Evolutionary conservation across 2,329 filamentous ascomycete genomes (phyloP), one percentile per base, ranked within the genome.

Genomic region (Cephalotrichum gorgonifer): DNA sequence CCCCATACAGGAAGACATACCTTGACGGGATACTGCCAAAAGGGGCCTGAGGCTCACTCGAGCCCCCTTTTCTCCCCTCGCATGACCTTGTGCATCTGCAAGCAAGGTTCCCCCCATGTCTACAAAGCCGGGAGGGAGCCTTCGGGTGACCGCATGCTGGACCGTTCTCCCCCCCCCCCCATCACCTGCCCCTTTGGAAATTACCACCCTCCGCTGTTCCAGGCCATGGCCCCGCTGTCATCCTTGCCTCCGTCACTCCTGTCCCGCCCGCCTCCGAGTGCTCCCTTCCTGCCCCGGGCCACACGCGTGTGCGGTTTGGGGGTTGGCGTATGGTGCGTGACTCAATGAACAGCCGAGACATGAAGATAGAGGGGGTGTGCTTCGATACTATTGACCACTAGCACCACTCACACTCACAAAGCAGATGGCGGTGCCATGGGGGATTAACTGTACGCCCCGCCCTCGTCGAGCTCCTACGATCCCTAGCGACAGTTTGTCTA

Each of bases 71-170:
- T 39, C 17, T 22, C 6, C 35, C 35, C 17, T 39, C 35, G 35
- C 35, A 39, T 39, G 35, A 39, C 35, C 17, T 39, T n/a, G 17
- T 22, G 35, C 15, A 3, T 8, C 17, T 27, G 30, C 20, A 23
- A 35, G 44, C 17, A 35, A 39, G 35, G 15, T 27, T 46, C 44
- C 33, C 26, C 26, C 26, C 14, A n/a, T 15, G 27, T 31, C n/a
- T 43, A 43, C 20, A 25, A 25, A 42, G 46, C 22, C 35, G 46
- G 46, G n/a, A n/a, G n/a, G n/a, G n/a, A 20, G 38, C 46, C 35
- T 48, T 48, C 46, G 46, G 46, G 46, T 48, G 38, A 48, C 33
- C 35, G 26, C 46, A 48, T 43, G 23, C 26, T 43, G 26, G 20
- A 23, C 39, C 20, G 22, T 43, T 14, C 41, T 43, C 22, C 9